Evolutionary conservation across 2,329 filamentous ascomycete species (phyloP), one percentile per base, ranked within the genome.

Genomic region (Aspergillus transmontanensis): DNA sequence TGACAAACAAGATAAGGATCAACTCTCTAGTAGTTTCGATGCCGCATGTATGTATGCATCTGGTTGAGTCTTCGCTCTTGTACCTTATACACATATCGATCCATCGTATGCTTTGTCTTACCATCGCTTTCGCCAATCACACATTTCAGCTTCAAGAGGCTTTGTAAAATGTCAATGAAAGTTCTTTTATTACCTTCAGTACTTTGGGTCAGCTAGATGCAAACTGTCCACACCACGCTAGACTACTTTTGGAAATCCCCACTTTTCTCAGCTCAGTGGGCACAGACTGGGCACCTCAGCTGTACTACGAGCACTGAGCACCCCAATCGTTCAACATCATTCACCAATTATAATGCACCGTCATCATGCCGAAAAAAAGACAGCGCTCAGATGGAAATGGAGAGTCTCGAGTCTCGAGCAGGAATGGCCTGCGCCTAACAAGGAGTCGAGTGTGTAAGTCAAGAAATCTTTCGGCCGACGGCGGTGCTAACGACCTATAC

Each of bases 381-480:
- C 51, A 36, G 51, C 51, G n/a, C n/a, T 36, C 51, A 10, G 32
- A 34, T 32, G 30, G n/a, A 54, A 11, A 34, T 36, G 28, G 23
- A 21, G 32, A 9, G 26, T 5, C 46, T 50, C 23, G 14, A 36
- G 51, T 9, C 32, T 4, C 30, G 19, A 21, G 19, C 9, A n/a
- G 7, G 39, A 54, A 36, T 26, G 51, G 51, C 19, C 28, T 54
- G 16, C 51, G 51, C 19, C 16, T 54, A 36, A 54, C 51, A 19
- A n/a, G 51, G 11, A 54, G 51, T 21, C 51, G 51, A 54, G 51
- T 54, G 28, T 54, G 51, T 54, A 54, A 23, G 51, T 54, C 19
- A 36, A 34, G 16, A 14, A 10, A 54, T 36, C 51, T 36, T 11
- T 21, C 19, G 19, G 30, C 51, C 12, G 28, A 23, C 19, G 16